Base-by-base conservation (phyloP, 176 grass and related monocot genomes). In the Triticum urartu region DNA sequence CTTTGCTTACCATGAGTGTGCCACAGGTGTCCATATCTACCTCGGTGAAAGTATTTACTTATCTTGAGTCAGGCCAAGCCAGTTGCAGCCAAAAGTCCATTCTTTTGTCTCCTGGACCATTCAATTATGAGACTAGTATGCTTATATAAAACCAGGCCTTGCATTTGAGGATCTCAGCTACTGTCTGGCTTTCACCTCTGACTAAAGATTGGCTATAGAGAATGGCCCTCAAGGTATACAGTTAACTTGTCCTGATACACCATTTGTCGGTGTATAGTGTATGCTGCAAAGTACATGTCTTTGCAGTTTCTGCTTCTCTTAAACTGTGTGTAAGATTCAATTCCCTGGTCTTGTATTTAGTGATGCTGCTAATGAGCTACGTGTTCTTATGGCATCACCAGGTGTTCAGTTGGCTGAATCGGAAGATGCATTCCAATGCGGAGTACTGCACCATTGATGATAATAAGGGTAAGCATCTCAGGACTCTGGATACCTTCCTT, bases 361-460 rank as follows among this genome's bases (percentile, higher is more conserved):
- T 91, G 78, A 65, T 75, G 58, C 65, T 88, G 39, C 68, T 82
- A 79, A 36, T 90, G 74, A 83, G 76, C 50, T 84, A 68, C 20
- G 35, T 74, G 39, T 87, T 82, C n/a, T 89, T 72, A 82, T 89
- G 86, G 36, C 76, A 81, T 71, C 76, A 13, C 74, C 80, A 98
- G 95, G 86, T 98, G 75, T 90, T 98, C 65, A 80, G 61, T 76
- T 98, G 95, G 95, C 82, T 98, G 80, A 92, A 95, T 76, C 73
- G 83, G 30, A 95, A 92, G 78, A 92, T 93, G 84, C 89, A 92
- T 76, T 63, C 88, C 52, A 93, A 73, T 78, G 75, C 54, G 15
- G 85, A 90, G 63, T 98, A 98, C 77, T 79, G 84, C 77, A 92
- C 69, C 33, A 91, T 95, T 30, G 81, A 79, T 73, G 88, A 78